Evolutionary conservation across 371 early-diverging fungal genomes (phyloP).

Genomic region (Paraphysoderma sedebokerense): DNA sequence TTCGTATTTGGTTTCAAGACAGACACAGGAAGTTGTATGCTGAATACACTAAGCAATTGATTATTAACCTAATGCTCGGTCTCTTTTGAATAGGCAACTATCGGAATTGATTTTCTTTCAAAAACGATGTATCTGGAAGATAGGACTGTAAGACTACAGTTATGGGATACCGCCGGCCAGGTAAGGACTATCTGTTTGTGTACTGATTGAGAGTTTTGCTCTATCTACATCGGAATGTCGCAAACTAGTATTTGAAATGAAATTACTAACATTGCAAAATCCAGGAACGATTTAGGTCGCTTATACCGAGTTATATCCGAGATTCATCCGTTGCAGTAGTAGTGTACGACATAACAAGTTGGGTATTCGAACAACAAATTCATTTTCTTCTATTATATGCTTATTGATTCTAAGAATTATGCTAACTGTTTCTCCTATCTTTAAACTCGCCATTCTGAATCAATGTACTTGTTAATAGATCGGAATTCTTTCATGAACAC

Average conservation of each 20-base stretch:
- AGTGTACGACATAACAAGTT: conserved; percentile 90
- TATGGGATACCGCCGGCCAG: conserved; percentile 99
- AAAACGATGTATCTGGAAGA: conserved; percentile 98
- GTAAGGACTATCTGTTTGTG: conserved; percentile 30
- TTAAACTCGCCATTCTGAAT: too few species aligned
- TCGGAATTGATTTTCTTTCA: conserved; percentile 98
- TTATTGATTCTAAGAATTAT: not conserved
- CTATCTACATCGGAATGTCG: not conserved
- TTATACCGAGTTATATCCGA: conserved; percentile 97
- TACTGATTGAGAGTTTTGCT: conserved; percentile 1
- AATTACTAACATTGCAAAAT: too few species aligned
- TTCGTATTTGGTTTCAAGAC: too few species aligned
- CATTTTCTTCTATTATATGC: not conserved
- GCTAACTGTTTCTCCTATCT: not conserved
- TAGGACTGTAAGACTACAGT: conserved; percentile 90
- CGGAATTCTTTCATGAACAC: conserved; percentile 87
- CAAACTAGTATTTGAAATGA: not conserved
- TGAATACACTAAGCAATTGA: too few species aligned
- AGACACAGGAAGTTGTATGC: too few species aligned
- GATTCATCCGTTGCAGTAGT: conserved; percentile 98
- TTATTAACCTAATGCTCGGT: not conserved
- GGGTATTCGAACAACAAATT: conserved; percentile 3
- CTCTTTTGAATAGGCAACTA: conserved; percentile 66
- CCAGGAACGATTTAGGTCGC: conserved; percentile 80
- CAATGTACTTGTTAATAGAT: conserved; percentile 22